Evolutionary conservation across 768 basidiomycete genomes (phyloP).

Genomic region (Wakefieldia striispora): DNA sequence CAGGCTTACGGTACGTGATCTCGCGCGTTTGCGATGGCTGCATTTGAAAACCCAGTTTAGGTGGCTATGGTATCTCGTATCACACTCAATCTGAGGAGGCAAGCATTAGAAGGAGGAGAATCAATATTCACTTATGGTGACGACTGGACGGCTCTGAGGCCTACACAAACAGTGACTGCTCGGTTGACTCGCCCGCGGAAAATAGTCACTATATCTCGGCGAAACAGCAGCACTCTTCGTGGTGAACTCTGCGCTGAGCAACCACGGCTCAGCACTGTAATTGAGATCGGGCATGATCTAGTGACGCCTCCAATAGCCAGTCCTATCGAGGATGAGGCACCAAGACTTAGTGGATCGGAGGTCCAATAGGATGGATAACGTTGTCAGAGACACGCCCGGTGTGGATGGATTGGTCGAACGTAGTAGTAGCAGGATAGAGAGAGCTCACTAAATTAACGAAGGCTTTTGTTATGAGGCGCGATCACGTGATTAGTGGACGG

Average conservation of each 20-base stretch:
- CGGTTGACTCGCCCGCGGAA: too few species aligned
- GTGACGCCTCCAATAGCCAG: not conserved
- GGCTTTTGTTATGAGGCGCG: conserved; percentile 7
- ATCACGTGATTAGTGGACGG: conserved; percentile 21
- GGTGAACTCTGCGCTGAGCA: not conserved
- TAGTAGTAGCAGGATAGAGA: not conserved
- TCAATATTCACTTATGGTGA: not conserved
- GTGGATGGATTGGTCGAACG: not conserved
- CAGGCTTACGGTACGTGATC: conserved; percentile 13
- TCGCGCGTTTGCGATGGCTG: not conserved
- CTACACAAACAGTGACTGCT: not conserved
- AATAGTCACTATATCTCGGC: not conserved
- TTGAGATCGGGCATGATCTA: not conserved
- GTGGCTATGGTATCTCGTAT: conserved; percentile 72
- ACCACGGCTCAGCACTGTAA: not conserved
- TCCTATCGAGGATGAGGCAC: not conserved
- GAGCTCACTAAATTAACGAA: conserved; percentile 1
- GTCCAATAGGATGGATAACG: not conserved
- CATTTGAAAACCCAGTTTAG: conserved; percentile 19
- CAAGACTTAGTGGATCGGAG: not conserved
- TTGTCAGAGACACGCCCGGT: not conserved
- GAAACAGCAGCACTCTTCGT: not conserved
- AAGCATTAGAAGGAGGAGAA: not conserved
- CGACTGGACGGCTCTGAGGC: not conserved
- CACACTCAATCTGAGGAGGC: conserved; percentile 56